Conservation (phyloP, 306 rosid species). For the Trifolium pratense region DNA sequence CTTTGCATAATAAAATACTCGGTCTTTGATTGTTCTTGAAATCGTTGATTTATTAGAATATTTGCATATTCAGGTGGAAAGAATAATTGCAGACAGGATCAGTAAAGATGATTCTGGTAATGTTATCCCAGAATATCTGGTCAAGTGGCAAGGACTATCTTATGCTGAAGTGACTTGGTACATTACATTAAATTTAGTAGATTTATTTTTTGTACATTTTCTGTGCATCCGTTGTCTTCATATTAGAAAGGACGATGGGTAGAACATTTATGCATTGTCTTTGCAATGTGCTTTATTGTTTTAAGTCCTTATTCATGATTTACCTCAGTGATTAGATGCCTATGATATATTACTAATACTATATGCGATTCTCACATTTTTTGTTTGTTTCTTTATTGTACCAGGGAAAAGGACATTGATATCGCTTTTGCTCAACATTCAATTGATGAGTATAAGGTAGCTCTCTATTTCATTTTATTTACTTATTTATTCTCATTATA, state of each 20-base stretch:
- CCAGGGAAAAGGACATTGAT: slow-evolving; percentile 96
- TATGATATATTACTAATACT: slow-evolving; percentile 25
- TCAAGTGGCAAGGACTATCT: slow-evolving; percentile 99
- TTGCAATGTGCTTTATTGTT: slow-evolving; percentile 20
- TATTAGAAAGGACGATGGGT: slow-evolving; percentile 31
- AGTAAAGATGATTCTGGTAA: slow-evolving; percentile 73
- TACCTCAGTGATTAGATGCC: too few species aligned
- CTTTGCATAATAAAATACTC: slow-evolving; percentile 26
- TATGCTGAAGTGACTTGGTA: slow-evolving; percentile 99
- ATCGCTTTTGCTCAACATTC: slow-evolving; percentile 93
- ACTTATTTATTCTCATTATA: background rate
- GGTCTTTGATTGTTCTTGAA: slow-evolving; percentile 11
- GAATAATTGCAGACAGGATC: slow-evolving; percentile 88
- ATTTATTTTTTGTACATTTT: slow-evolving; percentile 26
- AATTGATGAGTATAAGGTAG: slow-evolving; percentile 96
- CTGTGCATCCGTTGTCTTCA: background rate
- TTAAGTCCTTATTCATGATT: slow-evolving; percentile 29
- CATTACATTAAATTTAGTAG: slow-evolving; percentile 35
- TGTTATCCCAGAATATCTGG: slow-evolving; percentile 88
- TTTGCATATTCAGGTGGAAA: slow-evolving; percentile 74
- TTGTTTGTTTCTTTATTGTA: slow-evolving; percentile 41
- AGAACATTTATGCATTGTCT: slow-evolving; percentile 20
- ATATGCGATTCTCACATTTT: slow-evolving; percentile 40
- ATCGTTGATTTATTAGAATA: background rate
- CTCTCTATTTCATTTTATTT: slow-evolving; percentile 7